Evolutionary conservation across 2,329 filamentous ascomycete genomes (phyloP), one percentile per base, ranked within the genome.

Genomic region (Conoideocrella luteorostrata): DNA sequence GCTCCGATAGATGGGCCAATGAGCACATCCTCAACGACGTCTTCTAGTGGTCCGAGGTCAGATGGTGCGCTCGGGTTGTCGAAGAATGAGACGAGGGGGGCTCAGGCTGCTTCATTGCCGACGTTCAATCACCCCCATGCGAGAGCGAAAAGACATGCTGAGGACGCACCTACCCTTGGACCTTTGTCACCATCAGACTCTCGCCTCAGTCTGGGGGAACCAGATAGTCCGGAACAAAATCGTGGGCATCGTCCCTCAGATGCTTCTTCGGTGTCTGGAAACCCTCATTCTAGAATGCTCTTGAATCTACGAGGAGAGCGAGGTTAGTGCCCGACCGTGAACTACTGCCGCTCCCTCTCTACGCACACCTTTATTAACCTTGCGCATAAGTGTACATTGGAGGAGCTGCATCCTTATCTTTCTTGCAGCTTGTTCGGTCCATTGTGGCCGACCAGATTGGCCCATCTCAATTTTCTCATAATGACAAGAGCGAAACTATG

Each of bases 371-470:
- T n/a, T n/a, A 28, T 35, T 56, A 1, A 52, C 26, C 13, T 3
- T 10, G 1, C 5, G 3, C 28, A 7, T 15, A 33, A 74, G 68
- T 75, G 0, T 75, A 69, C 39, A 63, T 74, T 38, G 68, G 71
- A n/a, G 62, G 68, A n/a, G 70, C 68, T 9, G 71, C 72, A 1
- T 70, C 72, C 0, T 58, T 80, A 12, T 78, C 76, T 0, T 80
- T 80, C 45, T 57, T 80, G 1, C 73, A 78, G 45, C 66, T 77
- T 28, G 61, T 77, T 12, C 66, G 73, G 12, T 63, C 70, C 11
- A 66, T 64, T 3, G 53, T 71, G 49, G 67, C 68, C 9, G 68
- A 70, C 24, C 67, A 75, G 46, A 74, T 77, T 43, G 75, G 74
- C 0, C 72, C 73, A 1, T 76, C 73, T 0, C 65, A 68, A 13